A percentile compares a stretch with the other conserved stretches of the same genome.
Conservation (phyloP, 352 stramenopile species). For the Pythium biforme region DNA sequence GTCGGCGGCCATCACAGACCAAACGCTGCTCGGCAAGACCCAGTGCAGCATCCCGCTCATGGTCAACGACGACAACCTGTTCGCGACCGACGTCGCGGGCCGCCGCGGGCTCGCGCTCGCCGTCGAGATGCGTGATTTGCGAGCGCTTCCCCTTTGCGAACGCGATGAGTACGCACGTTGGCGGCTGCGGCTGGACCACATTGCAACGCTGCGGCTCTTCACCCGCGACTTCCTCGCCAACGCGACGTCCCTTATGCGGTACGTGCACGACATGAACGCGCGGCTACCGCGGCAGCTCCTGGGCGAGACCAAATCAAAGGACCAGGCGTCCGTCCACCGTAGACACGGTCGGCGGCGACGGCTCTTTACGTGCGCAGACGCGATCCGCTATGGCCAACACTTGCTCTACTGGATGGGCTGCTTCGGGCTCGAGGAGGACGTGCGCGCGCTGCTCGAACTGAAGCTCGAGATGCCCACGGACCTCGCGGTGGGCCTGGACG, state of each 20-base stretch:
- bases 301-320: not conserved
- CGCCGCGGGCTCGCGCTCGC: slow-evolving; percentile 47
- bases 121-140: slow-evolving; percentile 40
- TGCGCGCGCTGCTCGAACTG: slow-evolving; percentile 45
- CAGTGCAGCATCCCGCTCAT: slow-evolving; percentile 63
- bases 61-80: slow-evolving; percentile 52
- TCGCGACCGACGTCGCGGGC: slow-evolving; percentile 62
- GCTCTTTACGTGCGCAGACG: slow-evolving; percentile 36
- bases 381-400: slow-evolving; percentile 72
- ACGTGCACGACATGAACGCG: slow-evolving; percentile 65
- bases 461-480: slow-evolving; percentile 27
- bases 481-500: not conserved
- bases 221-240: slow-evolving; percentile 54
- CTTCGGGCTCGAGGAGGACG: slow-evolving; percentile 59
- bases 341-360: slow-evolving; percentile 9
- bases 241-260: slow-evolving; percentile 37
- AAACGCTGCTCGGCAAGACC: slow-evolving; percentile 28
- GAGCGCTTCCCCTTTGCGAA: not conserved
- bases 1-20: not conserved
- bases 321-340: not conserved
- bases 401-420: slow-evolving; percentile 74
- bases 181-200: slow-evolving; percentile 61
- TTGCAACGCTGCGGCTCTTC: slow-evolving; percentile 46
- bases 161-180: slow-evolving; percentile 45
- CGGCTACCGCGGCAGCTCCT: slow-evolving; percentile 36